phyloP scores from a whole-genome alignment of 139 green algal species.

The Zygnema cylindricum region DNA sequence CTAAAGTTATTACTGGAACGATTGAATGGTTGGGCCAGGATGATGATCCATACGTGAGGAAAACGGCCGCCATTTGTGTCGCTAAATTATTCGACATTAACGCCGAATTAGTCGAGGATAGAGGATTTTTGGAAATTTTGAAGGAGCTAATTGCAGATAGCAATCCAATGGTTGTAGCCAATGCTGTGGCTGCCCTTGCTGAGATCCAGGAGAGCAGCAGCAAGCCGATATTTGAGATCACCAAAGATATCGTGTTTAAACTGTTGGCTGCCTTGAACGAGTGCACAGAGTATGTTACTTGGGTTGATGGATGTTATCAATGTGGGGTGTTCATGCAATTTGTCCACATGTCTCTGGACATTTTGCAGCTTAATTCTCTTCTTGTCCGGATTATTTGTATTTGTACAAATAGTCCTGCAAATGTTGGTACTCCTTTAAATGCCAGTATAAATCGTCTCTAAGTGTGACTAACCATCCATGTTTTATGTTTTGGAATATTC shows the following conservation, averaged over 20 bases:
- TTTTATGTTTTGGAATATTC: too few species aligned
- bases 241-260: conserved; percentile 83
- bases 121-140: conserved; percentile 94
- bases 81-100: conserved; percentile 98
- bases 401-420: too few species aligned
- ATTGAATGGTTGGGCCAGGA: conserved; percentile 75
- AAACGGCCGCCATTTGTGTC: conserved; percentile 97
- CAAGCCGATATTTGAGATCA: conserved; percentile 78
- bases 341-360: too few species aligned
- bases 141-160: conserved; percentile 90
- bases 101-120: conserved; percentile 92
- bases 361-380: too few species aligned
- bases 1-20: too few species aligned
- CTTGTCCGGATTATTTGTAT: too few species aligned
- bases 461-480: too few species aligned
- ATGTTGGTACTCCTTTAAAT: too few species aligned
- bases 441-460: too few species aligned
- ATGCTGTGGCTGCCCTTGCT: conserved; percentile 91
- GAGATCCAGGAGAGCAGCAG: conserved; percentile 82
- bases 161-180: conserved; percentile 99
- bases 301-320: too few species aligned
- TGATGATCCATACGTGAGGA: conserved; percentile 97
- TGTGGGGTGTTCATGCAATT: too few species aligned
- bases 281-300: conserved; percentile 96
- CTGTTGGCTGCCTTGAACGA: conserved; percentile 97